Evolutionary conservation across 2,329 filamentous ascomycete species (phyloP).

Genomic region (Fusarium albosuccineum): DNA sequence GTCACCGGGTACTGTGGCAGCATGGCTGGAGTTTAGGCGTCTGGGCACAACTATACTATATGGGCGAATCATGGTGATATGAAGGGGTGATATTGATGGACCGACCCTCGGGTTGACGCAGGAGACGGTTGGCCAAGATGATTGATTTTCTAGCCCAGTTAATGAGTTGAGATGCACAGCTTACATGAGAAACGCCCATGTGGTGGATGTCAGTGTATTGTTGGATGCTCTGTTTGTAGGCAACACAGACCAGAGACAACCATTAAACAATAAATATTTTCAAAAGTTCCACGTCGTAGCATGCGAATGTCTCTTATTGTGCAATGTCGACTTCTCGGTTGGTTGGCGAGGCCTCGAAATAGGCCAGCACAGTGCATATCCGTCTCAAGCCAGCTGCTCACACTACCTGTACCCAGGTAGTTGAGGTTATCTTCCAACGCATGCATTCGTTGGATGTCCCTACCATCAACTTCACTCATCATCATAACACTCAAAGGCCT

Average conservation of each 20-base stretch:
- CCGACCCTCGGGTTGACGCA: not conserved
- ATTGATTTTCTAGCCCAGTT: conserved; percentile 28
- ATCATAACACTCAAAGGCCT: not conserved
- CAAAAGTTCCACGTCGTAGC: no score
- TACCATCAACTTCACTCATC: not conserved
- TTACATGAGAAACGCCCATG: not conserved
- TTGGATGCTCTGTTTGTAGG: no score
- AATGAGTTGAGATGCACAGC: conserved; percentile 24
- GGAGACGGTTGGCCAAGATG: conserved; percentile 11
- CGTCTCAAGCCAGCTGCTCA: not conserved
- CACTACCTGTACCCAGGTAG: no score
- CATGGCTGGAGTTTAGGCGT: conserved; percentile 38
- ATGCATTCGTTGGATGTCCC: no score
- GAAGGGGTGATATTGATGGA: conserved; percentile 5
- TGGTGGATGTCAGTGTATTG: not conserved
- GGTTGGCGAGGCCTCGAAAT: not conserved
- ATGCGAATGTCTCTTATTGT: no score
- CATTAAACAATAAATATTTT: no score
- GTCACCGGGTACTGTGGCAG: conserved; percentile 18
- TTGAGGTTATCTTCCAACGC: not conserved
- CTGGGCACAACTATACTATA: conserved; percentile 27
- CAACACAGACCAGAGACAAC: no score
- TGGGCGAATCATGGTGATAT: conserved; percentile 11
- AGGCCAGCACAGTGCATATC: not conserved
- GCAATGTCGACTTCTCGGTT: no score